phyloP scores from a whole-genome alignment of 2,329 filamentous ascomycete species.

The Penicillium polonicum region DNA sequence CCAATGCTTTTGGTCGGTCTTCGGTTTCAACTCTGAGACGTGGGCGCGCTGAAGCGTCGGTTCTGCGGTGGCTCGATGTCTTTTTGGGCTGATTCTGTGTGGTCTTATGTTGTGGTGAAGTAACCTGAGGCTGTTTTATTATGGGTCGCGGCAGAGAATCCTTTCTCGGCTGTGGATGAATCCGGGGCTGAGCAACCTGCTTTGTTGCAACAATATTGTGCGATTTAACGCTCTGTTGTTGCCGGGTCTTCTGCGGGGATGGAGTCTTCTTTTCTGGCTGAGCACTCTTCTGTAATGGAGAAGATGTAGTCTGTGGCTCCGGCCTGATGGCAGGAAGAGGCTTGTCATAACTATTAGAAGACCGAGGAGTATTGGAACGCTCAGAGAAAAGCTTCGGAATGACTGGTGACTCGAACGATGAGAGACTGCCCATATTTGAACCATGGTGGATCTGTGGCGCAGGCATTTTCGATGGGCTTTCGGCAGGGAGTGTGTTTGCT shows the following conservation, averaged over 20 bases:
- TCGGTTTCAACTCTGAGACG: not conserved
- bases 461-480: slow-evolving; percentile 18
- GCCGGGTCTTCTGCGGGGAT: not conserved
- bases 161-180: not conserved
- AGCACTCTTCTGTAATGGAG: not conserved
- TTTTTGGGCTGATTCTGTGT: not conserved
- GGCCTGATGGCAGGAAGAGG: slow-evolving; percentile 23
- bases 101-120: not conserved
- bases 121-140: not conserved
- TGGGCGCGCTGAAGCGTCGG: not conserved
- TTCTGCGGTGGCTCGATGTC: not conserved
- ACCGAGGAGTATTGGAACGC: slow-evolving; percentile 13
- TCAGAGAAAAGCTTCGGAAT: slow-evolving; percentile 14
- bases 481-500: slow-evolving; percentile 21
- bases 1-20: slow-evolving; percentile 12
- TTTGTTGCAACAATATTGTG: not conserved
- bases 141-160: not conserved
- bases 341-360: slow-evolving; percentile 20
- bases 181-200: not conserved
- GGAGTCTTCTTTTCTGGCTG: not conserved
- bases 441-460: slow-evolving; percentile 6
- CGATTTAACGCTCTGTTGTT: not conserved
- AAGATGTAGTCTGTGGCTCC: not conserved
- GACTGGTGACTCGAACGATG: slow-evolving; percentile 14
- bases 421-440: slow-evolving; percentile 10